Evolutionary conservation across 495 filamentous ascomycete species (phyloP).

Genomic region (Massariosphaeria phaeospora): DNA sequence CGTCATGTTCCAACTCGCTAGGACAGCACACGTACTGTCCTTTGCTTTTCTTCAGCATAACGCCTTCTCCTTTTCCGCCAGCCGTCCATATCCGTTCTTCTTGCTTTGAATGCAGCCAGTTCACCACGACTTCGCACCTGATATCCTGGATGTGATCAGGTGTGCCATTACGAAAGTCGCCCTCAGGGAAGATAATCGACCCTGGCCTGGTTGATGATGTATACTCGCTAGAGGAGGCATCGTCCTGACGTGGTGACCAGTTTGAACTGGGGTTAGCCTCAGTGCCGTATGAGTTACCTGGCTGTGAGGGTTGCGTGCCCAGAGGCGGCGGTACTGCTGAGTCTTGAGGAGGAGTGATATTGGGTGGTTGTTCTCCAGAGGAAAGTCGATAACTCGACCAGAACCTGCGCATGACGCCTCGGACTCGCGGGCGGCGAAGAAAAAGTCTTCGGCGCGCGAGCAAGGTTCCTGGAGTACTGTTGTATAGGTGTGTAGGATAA

Average conservation of each 20-base stretch:
- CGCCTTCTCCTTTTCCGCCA: slow-evolving; percentile 54
- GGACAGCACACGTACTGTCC: slow-evolving; percentile 54
- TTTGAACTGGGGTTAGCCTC: too few relatives aligned
- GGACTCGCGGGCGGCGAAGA: too few relatives aligned
- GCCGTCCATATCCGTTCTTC: slow-evolving; percentile 54
- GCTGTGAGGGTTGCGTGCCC: neutral
- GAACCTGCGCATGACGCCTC: neutral
- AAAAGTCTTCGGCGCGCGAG: too few relatives aligned
- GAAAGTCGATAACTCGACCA: too few relatives aligned
- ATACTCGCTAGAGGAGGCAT: neutral
- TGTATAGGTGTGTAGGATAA: too few relatives aligned
- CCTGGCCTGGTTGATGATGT: neutral
- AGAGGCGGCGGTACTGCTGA: too few relatives aligned
- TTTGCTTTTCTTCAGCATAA: slow-evolving; percentile 54
- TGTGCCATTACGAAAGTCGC: slow-evolving; percentile 44
- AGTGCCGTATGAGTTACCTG: too few relatives aligned
- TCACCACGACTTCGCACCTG: slow-evolving; percentile 56
- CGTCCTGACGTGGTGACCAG: neutral
- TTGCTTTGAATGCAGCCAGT: slow-evolving; percentile 58
- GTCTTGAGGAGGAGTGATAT: too few relatives aligned
- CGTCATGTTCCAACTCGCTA: slow-evolving; percentile 47
- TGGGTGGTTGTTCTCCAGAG: too few relatives aligned
- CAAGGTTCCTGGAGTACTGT: too few relatives aligned
- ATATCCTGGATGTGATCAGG: slow-evolving; percentile 48
- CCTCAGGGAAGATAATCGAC: slow-evolving; percentile 20